Evolutionary conservation across 2,329 filamentous ascomycete species (phyloP), one percentile per base, ranked within the genome.

Genomic region (Sporothrix brunneoviolacea): DNA sequence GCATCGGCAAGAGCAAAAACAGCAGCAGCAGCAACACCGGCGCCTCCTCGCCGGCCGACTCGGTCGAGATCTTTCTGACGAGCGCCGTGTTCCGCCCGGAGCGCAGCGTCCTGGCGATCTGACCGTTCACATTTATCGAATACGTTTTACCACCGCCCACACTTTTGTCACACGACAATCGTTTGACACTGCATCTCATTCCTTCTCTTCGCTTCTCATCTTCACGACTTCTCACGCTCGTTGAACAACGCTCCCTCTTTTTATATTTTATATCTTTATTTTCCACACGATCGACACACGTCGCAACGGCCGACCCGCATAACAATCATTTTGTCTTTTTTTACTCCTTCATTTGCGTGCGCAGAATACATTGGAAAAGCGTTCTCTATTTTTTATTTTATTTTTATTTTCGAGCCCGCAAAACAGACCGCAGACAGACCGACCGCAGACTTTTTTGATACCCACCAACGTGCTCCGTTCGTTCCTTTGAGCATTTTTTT

Each of bases 31-130:
- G 64, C 61, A 21, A 24, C 39, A 55, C 5, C 55, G 55, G n/a
- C 44, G 22, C 45, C 12, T n/a, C 30, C 24, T 52, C 54, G 18
- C 49, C 55, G 19, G 36, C 47, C n/a, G 36, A 44, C 3, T 30
- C 48, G 18, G 63, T 63, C 19, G 64, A 67, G 47, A 51, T 76
- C 21, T 69, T 77, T 45, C 68, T 80, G 39, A 72, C 73, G 40
- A 72, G 67, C 40, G 73, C 74, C 36, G 75, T 77, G 32, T 78
- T 77, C 61, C 68, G 69, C 48, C 71, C 73, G 3, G 55, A 58
- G 40, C 48, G 51, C 7, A 45, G 48, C 44, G 37, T 56, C 22
- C 22, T 55, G 35, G 54, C 52, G 16, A 36, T 53, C 16, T 55
- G 13, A 40, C 19, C 41, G 8, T 36, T 18, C 8, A 19, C 21